Percentiles rank a stretch among this genome's conserved stretches.
Evolutionary conservation across 2,329 filamentous ascomycete species (phyloP).

Genomic region (Ophiocordyceps camponoti-rufipedis): DNA sequence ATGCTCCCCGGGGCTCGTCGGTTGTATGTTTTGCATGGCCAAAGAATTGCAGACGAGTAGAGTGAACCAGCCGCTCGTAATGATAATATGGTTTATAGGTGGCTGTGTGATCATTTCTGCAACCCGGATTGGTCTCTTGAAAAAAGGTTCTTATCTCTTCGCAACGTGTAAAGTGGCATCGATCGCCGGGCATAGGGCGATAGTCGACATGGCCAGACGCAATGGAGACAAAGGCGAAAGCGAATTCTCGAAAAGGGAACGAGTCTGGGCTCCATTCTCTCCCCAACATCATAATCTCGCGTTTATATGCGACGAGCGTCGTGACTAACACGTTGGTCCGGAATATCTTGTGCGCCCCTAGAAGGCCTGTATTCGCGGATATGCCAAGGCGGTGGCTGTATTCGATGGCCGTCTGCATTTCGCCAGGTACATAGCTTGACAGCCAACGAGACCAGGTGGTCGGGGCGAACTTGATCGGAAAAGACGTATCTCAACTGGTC

Average conservation of each 20-base stretch:
- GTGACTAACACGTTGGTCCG: conserved; percentile 2
- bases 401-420: neutral
- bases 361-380: neutral
- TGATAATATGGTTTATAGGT: too few relatives aligned
- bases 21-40: conserved; percentile 3
- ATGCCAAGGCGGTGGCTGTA: neutral
- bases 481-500: conserved; percentile 2
- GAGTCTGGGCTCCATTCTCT: conserved; percentile 5
- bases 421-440: conserved; percentile 3
- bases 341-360: conserved; percentile 1
- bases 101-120: too few relatives aligned
- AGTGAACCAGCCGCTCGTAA: too few relatives aligned
- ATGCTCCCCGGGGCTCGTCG: conserved; percentile 1
- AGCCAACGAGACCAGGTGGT: conserved; percentile 4
- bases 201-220: conserved; percentile 2
- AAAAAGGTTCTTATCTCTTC: too few relatives aligned
- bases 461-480: conserved; percentile 2
- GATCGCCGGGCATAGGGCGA: neutral
- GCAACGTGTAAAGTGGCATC: too few relatives aligned
- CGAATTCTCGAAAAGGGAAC: conserved; percentile 6
- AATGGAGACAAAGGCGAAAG: conserved; percentile 5
- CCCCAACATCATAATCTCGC: conserved; percentile 3
- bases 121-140: too few relatives aligned
- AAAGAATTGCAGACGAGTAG: conserved; percentile 1
- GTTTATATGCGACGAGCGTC: conserved; percentile 1